Percentiles rank a stretch among this genome's conserved stretches.
These are phyloP conservation scores for Pelargonium nanum DNA, from an alignment of 345 rosid genomes.

Conservation along the genomic window DNA sequence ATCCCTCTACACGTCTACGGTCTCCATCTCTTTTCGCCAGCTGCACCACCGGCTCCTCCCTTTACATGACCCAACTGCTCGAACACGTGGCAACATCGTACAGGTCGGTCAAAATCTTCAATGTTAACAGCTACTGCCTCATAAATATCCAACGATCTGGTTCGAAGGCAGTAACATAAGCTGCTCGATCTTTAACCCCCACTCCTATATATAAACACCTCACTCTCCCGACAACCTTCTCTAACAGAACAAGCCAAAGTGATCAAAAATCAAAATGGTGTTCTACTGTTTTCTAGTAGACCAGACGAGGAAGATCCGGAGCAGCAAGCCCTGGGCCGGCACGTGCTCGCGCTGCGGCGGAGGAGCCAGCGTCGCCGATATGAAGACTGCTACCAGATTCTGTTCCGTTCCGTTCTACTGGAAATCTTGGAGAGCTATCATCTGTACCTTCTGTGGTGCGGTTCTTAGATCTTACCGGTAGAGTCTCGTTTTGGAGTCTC, in stretches of 20 bases:
- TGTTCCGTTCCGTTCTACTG: constrained; percentile 75
- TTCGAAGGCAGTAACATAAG: background rate
- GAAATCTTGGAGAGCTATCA: constrained; percentile 77
- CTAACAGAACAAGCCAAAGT: too few species aligned
- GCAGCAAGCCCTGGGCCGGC: constrained; percentile 89
- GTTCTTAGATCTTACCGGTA: constrained; percentile 65
- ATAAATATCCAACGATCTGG: background rate
- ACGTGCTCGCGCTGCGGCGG: constrained; percentile 82
- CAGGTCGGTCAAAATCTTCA: background rate
- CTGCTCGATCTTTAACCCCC: background rate
- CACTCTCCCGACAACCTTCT: background rate
- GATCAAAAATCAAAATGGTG: constrained; percentile 29
- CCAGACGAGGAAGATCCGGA: constrained; percentile 57
- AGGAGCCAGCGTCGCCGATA: constrained; percentile 94
- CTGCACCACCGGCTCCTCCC: background rate
- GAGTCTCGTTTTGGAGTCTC: too few species aligned
- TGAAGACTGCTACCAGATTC: constrained; percentile 74
- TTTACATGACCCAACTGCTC: constrained; percentile 7
- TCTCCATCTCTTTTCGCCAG: background rate
- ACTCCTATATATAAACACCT: background rate
- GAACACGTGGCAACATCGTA: background rate
- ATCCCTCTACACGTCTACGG: constrained; percentile 12
- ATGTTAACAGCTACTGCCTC: background rate
- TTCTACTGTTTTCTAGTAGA: constrained; percentile 79
- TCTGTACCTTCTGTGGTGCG: constrained; percentile 82